These are phyloP conservation scores for Carex kokanica DNA, from an alignment of 176 grass and related monocot species.

Conservation along the genomic window DNA sequence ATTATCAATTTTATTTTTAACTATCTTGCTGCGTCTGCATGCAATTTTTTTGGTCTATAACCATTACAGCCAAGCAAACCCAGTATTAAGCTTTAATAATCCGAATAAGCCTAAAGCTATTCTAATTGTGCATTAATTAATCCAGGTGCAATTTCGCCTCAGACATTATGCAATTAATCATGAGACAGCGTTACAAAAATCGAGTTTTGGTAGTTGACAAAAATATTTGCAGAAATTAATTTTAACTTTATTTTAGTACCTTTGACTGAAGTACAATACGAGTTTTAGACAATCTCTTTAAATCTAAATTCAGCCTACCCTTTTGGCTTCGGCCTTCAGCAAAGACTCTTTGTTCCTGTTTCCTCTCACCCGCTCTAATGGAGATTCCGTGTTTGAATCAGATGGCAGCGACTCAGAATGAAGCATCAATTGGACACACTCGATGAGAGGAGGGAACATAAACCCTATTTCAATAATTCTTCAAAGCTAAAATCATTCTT, in stretches of 20 bases:
- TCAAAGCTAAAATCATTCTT: too few relatives aligned
- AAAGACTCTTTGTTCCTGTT: too few relatives aligned
- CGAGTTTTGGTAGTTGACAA: background rate
- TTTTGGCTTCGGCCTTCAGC: constrained; percentile 56
- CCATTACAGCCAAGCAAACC: background rate
- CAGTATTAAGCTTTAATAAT: background rate
- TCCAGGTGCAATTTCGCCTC: background rate
- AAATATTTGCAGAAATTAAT: background rate
- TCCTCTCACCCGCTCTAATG: too few relatives aligned
- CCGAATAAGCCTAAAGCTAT: background rate
- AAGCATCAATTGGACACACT: too few relatives aligned
- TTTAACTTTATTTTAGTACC: background rate
- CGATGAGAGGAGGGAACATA: too few relatives aligned
- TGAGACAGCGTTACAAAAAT: background rate
- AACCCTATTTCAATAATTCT: too few relatives aligned
- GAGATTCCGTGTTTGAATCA: too few relatives aligned
- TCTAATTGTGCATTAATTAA: background rate
- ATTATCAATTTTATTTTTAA: too few relatives aligned
- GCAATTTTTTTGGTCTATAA: background rate
- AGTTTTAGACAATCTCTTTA: background rate
- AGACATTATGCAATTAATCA: background rate
- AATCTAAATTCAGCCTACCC: constrained; percentile 36
- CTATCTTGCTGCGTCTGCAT: too few relatives aligned
- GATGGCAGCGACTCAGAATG: too few relatives aligned
- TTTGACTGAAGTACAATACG: background rate